These are phyloP conservation scores for Ogataea saltuana DNA, from an alignment of 805 yeast genomes.

Conservation along the genomic window DNA sequence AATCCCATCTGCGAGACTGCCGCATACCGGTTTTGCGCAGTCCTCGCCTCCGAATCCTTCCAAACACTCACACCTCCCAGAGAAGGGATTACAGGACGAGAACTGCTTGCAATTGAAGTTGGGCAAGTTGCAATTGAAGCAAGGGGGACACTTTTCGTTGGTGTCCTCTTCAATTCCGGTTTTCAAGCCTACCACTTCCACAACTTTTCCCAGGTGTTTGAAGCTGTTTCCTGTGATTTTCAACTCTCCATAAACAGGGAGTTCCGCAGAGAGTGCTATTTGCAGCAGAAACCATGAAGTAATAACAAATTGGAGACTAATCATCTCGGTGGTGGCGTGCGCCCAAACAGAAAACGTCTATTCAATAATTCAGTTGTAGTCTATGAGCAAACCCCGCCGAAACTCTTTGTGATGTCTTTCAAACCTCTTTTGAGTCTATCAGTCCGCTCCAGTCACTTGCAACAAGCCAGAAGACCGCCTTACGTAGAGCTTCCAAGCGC, in stretches of 20 bases:
- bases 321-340: not conserved
- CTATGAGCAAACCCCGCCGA: too few species aligned
- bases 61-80: slow-evolving; percentile 91
- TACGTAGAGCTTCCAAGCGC: too few species aligned
- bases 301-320: not conserved
- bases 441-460: too few species aligned
- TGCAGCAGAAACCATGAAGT: not conserved
- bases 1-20: slow-evolving; percentile 66
- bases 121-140: slow-evolving; percentile 94
- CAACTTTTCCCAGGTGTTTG: slow-evolving; percentile 7
- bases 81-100: slow-evolving; percentile 81
- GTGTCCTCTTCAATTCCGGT: not conserved
- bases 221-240: slow-evolving; percentile 3
- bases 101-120: slow-evolving; percentile 89
- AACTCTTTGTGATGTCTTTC: too few species aligned
- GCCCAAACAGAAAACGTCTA: not conserved
- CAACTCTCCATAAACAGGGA: not conserved
- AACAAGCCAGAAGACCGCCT: too few species aligned
- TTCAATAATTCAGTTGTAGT: too few species aligned
- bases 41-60: slow-evolving; percentile 94
- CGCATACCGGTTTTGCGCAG: slow-evolving; percentile 87
- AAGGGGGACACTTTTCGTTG: slow-evolving; percentile 71
- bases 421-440: too few species aligned
- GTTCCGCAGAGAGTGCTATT: not conserved
- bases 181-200: slow-evolving; percentile 1